Evolutionary conservation across 306 rosid genomes (phyloP).

Genomic region (Fragaria ananassa): DNA sequence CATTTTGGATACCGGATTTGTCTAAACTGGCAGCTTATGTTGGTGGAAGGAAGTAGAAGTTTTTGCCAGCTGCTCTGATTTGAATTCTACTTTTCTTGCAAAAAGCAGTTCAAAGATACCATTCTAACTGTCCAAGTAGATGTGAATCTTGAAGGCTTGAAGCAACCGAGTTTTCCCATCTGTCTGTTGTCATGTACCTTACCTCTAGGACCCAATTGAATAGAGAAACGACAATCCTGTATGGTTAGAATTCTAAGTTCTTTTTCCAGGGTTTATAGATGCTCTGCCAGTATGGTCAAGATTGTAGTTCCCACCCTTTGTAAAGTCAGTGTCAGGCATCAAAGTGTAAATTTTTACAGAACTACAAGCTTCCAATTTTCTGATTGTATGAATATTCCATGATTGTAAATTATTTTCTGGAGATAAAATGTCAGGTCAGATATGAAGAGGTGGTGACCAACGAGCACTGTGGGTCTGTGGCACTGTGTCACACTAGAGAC

Average conservation of each 20-base stretch:
- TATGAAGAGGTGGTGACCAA: neutral
- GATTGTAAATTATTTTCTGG: conserved; percentile 7
- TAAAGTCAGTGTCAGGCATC: conserved; percentile 13
- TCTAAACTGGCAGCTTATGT: conserved; percentile 84
- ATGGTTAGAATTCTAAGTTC: neutral
- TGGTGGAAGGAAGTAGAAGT: conserved; percentile 71
- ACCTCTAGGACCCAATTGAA: conserved; percentile 15
- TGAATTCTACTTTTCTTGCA: neutral
- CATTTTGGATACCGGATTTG: conserved; percentile 94
- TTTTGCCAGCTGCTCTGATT: neutral
- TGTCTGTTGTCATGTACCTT: neutral
- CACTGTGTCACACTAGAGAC: neutral
- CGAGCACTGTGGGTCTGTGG: neutral
- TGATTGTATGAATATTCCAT: neutral
- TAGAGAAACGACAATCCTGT: conserved; percentile 8
- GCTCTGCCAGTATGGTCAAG: conserved; percentile 8
- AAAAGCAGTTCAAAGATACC: conserved; percentile 14
- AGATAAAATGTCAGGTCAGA: conserved; percentile 6
- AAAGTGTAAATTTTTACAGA: conserved; percentile 15
- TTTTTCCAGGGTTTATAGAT: neutral
- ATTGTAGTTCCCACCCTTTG: neutral
- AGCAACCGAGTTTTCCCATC: neutral
- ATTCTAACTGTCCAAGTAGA: neutral
- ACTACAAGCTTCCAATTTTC: neutral
- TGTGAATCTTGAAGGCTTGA: conserved; percentile 16